These are phyloP conservation scores for Saccharomyces hybrid DNA, from an alignment of 1,139 yeast species.

Conservation along the genomic window DNA sequence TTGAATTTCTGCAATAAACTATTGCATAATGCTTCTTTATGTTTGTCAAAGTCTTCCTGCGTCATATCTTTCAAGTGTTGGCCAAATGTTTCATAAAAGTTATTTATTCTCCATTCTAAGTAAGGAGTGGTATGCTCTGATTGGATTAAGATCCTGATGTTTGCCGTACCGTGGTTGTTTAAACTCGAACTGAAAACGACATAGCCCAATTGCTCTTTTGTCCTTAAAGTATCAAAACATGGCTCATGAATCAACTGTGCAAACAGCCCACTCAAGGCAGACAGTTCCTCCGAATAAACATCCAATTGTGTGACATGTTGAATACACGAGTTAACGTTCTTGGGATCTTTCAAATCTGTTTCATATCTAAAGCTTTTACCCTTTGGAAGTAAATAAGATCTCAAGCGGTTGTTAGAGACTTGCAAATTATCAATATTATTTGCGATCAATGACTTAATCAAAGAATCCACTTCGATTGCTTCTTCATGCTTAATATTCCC, in stretches of 20 bases:
- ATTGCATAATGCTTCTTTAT: slow-evolving; percentile 58
- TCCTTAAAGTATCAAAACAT: slow-evolving; percentile 78
- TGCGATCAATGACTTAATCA: slow-evolving; percentile 32
- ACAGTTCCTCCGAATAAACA: slow-evolving; percentile 32
- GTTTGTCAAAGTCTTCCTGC: slow-evolving; percentile 58
- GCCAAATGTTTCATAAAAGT: slow-evolving; percentile 41
- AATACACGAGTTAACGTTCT: slow-evolving; percentile 77
- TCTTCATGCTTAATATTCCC: slow-evolving; percentile 64
- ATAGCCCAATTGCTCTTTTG: slow-evolving; percentile 86
- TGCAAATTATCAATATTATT: slow-evolving; percentile 21
- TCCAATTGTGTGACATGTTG: slow-evolving; percentile 72
- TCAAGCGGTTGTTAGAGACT: slow-evolving; percentile 38
- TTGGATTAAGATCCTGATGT: slow-evolving; percentile 74
- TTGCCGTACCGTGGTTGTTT: slow-evolving; percentile 64
- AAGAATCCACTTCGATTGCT: slow-evolving; percentile 44
- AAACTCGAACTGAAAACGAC: slow-evolving; percentile 77
- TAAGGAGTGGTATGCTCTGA: slow-evolving; percentile 72
- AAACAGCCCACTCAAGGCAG: slow-evolving; percentile 55
- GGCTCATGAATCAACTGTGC: slow-evolving; percentile 77
- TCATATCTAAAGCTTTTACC: slow-evolving; percentile 45
- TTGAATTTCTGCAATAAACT: slow-evolving; percentile 65
- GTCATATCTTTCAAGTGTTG: slow-evolving; percentile 39
- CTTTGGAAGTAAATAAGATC: slow-evolving; percentile 45
- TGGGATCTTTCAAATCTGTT: slow-evolving; percentile 48
- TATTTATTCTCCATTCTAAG: slow-evolving; percentile 68